phyloP scores from a whole-genome alignment of 2,329 filamentous ascomycete species.

The Cytospora piceicola region DNA sequence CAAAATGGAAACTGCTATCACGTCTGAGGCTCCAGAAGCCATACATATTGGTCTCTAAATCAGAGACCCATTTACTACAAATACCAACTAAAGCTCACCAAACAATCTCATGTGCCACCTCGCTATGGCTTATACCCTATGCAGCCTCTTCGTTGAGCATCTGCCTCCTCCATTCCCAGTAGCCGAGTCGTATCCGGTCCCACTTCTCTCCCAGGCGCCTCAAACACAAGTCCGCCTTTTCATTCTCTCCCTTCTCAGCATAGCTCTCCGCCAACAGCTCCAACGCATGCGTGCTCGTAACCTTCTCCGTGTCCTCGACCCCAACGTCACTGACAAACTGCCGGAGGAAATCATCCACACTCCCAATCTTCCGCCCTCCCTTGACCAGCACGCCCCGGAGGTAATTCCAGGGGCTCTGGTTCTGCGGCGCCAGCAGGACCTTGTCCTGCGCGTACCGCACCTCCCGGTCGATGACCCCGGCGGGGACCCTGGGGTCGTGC shows the following conservation, averaged over 20 bases:
- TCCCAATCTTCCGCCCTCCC: conserved; percentile 56
- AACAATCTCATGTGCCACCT: neutral
- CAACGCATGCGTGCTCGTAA: conserved; percentile 68
- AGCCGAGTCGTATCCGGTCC: conserved; percentile 88
- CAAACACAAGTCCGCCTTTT: conserved; percentile 71
- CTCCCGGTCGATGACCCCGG: conserved; percentile 72
- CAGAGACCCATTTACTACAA: neutral
- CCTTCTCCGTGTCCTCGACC: conserved; percentile 51
- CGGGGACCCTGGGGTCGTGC: conserved; percentile 60
- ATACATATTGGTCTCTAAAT: neutral
- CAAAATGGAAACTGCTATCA: neutral
- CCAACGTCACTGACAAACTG: conserved; percentile 55
- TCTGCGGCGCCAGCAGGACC: conserved; percentile 83
- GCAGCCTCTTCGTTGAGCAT: conserved; percentile 40
- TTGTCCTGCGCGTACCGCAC: conserved; percentile 73
- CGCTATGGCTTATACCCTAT: neutral
- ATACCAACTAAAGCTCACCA: neutral
- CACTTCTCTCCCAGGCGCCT: conserved; percentile 79
- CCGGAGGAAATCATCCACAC: conserved; percentile 52
- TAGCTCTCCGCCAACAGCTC: conserved; percentile 75
- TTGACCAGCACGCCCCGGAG: conserved; percentile 75
- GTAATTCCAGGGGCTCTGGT: conserved; percentile 94
- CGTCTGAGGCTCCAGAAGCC: neutral
- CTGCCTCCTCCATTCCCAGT: conserved; percentile 80
- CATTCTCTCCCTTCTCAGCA: conserved; percentile 57